Evolutionary conservation across 169 alveolate genomes (phyloP), one percentile per base, ranked within the genome.

Genomic region (Cardiosporidium cionae): DNA sequence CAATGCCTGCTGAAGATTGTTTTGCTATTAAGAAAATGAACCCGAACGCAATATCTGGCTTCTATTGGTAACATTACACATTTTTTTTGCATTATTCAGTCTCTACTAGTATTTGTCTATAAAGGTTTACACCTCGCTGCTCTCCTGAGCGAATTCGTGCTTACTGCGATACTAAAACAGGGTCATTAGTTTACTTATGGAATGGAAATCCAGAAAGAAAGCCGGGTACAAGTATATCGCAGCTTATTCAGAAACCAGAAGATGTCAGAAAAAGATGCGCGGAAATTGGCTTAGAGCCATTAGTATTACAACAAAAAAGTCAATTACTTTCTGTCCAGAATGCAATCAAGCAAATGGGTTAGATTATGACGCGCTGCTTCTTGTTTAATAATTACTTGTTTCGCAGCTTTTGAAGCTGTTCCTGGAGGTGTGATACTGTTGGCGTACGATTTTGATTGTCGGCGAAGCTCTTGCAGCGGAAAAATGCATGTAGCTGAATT

Each of bases 1-100:
- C 74, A 58, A 73, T 78, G 74, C 95, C 96, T 36, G 96, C 96
- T 22, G 94, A 86, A 67, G 95, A 90, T 72, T 92, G 96, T 78
- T 86, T 84, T 67, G 81, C 79, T 22, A 88, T 91, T 65, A 78
- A 80, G 58, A 72, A 76, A 35, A 44, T 27, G 76, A 69, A 77
- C 37, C 84, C 82, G n/a, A 76, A 73, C 33, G 89, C 89, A 7
- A 78, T 83, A 23, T 89, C 96, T 16, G 96, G 96, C 22, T 92
- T 92, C 79, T 92, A 90, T 84, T 92, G 96, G 96, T 76, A 27
- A 22, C n/a, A 16, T n/a, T 63, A 63, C 7, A 36, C 1, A 44
- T 3, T 0, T n/a, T 69, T 32, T 0, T n/a, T 0, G 22, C 4
- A 37, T 7, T 7, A 44, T 4, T 52, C 34, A 7, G 4, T 3